These are phyloP conservation scores for Groenewaldozyma salmanticensis DNA, from an alignment of 805 yeast species.

Conservation along the genomic window DNA sequence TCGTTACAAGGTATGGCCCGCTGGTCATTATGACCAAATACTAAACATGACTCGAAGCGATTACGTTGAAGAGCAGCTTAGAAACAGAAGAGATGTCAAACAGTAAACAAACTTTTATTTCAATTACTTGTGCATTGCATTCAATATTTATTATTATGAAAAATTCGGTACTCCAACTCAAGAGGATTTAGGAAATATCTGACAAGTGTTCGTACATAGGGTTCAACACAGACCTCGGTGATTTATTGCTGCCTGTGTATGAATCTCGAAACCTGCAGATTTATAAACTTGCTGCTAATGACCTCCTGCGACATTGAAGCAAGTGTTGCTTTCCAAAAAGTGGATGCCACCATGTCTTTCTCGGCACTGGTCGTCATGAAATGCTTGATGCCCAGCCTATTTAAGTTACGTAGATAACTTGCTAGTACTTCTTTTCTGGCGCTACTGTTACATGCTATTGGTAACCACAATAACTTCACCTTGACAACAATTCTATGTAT, in stretches of 20 bases:
- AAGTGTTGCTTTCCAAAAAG: slow-evolving; percentile 30
- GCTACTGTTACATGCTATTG: slow-evolving; percentile 28
- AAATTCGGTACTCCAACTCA: too few species aligned
- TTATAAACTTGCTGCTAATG: too few species aligned
- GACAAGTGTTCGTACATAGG: slow-evolving; percentile 34
- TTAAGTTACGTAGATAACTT: slow-evolving; percentile 32
- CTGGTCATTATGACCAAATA: neutral
- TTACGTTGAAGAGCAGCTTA: too few species aligned
- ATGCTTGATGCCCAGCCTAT: slow-evolving; percentile 34
- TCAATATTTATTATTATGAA: too few species aligned
- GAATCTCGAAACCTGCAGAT: slow-evolving; percentile 31
- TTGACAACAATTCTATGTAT: too few species aligned
- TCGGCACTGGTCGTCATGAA: slow-evolving; percentile 33
- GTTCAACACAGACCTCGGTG: slow-evolving; percentile 33
- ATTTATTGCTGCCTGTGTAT: slow-evolving; percentile 32
- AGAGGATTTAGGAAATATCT: too few species aligned
- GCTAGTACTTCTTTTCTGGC: slow-evolving; percentile 32
- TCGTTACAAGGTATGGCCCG: neutral
- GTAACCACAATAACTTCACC: too few species aligned
- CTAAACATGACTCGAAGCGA: neutral
- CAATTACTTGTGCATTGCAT: too few species aligned
- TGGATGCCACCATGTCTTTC: slow-evolving; percentile 35
- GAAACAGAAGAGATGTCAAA: too few species aligned
- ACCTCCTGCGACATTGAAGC: too few species aligned
- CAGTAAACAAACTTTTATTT: too few species aligned